Percentiles rank a stretch among this genome's conserved stretches.
Conservation (phyloP, 345 rosid species). For the Eucalyptus camaldulensis region DNA sequence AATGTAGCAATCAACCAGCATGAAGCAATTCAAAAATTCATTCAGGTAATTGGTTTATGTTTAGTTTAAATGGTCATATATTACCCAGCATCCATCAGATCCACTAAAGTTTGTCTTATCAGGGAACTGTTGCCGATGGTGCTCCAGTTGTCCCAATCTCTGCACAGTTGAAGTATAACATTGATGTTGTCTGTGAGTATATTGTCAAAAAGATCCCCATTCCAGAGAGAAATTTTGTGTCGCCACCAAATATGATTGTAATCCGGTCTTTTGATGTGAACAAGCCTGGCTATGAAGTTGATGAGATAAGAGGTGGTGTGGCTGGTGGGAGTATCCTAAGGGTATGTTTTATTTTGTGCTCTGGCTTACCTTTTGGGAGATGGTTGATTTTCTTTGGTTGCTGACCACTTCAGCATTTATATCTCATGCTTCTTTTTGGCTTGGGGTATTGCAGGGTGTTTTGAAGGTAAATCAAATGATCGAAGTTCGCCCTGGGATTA, state of each 20-base stretch:
- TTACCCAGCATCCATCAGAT: not conserved
- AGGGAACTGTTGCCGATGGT: conserved; percentile 90
- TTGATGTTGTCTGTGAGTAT: conserved; percentile 91
- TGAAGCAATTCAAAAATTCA: conserved; percentile 75
- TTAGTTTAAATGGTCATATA: not conserved
- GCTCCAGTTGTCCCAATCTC: conserved; percentile 94
- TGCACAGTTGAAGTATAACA: conserved; percentile 87
- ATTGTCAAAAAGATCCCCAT: conserved; percentile 92
- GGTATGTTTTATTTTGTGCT: conserved; percentile 19
- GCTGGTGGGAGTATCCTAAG: conserved; percentile 97
- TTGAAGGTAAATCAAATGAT: conserved; percentile 74
- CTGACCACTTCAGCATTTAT: not conserved
- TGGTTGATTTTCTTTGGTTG: not conserved
- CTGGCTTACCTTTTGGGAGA: not conserved
- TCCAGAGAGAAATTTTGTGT: conserved; percentile 80
- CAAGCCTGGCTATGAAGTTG: conserved; percentile 89
- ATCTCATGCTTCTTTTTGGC: not conserved
- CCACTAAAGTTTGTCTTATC: not conserved
- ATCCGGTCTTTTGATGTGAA: conserved; percentile 95
- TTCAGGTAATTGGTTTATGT: conserved; percentile 29
- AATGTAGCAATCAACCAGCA: conserved; percentile 88
- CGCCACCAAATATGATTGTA: conserved; percentile 96
- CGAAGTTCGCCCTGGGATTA: conserved; percentile 90
- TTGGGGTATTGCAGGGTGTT: conserved; percentile 55
- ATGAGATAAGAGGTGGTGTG: conserved; percentile 93